Conservation (phyloP, 768 basidiomycete genomes). For the Suillus decipiens region DNA sequence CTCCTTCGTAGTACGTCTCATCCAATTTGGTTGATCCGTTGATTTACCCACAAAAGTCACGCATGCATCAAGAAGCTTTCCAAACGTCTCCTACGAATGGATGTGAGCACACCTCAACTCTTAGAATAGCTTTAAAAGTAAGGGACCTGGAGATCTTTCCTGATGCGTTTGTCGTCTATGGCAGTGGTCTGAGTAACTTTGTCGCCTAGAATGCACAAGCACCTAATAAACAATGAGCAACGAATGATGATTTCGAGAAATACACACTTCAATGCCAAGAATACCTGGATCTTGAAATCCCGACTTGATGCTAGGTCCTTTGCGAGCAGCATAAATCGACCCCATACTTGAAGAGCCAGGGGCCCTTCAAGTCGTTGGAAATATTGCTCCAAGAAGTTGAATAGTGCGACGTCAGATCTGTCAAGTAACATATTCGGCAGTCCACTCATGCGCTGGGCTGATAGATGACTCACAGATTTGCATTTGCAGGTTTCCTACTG, state of each 20-base stretch:
- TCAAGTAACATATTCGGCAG: neutral
- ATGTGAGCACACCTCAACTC: neutral
- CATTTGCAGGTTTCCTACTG: conserved; percentile 60
- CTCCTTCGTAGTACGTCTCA: conserved; percentile 68
- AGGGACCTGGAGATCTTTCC: conserved; percentile 83
- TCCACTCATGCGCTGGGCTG: neutral
- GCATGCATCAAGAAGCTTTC: conserved; percentile 81
- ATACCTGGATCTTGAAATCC: conserved; percentile 71
- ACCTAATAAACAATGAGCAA: conserved; percentile 44
- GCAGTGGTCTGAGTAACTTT: conserved; percentile 88
- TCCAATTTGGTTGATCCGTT: conserved; percentile 78
- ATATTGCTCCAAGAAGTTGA: conserved; percentile 89
- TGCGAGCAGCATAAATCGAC: conserved; percentile 69
- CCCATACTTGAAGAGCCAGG: conserved; percentile 91
- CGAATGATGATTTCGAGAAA: conserved; percentile 5
- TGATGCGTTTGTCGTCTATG: conserved; percentile 83
- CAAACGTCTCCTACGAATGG: conserved; percentile 68
- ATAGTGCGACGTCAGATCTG: conserved; percentile 73
- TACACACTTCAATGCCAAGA: conserved; percentile 69
- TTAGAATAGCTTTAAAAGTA: neutral
- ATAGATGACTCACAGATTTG: conserved; percentile 57
- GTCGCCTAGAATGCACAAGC: conserved; percentile 75
- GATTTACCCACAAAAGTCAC: conserved; percentile 73
- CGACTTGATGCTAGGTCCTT: conserved; percentile 74
- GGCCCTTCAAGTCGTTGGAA: conserved; percentile 83